These are phyloP conservation scores for Calocybe gangraenosa DNA, from an alignment of 768 basidiomycete species.

Conservation along the genomic window DNA sequence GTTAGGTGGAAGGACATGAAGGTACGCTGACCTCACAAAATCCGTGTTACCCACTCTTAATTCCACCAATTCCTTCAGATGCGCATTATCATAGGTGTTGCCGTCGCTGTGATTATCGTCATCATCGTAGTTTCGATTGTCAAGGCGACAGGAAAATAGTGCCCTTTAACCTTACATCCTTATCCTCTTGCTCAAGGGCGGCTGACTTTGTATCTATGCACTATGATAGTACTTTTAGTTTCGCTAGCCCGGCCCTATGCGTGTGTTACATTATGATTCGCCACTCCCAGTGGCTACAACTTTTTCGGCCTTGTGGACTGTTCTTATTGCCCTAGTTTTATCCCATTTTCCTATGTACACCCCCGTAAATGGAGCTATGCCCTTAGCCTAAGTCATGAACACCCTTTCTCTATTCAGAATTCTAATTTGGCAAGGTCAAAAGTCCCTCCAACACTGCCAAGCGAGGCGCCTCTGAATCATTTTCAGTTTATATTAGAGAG, in stretches of 20 bases:
- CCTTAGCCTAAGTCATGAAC: too few species aligned
- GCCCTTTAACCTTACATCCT: constrained; percentile 2
- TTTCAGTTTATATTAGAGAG: too few species aligned
- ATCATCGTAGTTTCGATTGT: constrained; percentile 96
- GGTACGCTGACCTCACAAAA: constrained; percentile 41
- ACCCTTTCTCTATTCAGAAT: too few species aligned
- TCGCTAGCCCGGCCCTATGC: constrained; percentile 1
- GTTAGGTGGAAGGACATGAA: constrained; percentile 98
- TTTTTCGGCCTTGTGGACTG: constrained; percentile 4
- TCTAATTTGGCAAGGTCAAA: too few species aligned
- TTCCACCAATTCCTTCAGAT: constrained; percentile 47
- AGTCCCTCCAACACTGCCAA: too few species aligned
- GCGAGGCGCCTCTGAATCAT: too few species aligned
- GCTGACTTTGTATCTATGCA: constrained; percentile 40
- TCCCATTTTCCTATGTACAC: constrained; percentile 5
- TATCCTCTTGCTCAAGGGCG: constrained; percentile 15
- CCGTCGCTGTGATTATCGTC: constrained; percentile 84
- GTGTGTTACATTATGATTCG: constrained; percentile 9
- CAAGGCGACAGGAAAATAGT: constrained; percentile 66
- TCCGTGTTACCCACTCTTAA: background rate
- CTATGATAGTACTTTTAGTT: constrained; percentile 15
- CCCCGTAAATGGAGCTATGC: constrained; percentile 6
- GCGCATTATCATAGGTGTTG: constrained; percentile 93
- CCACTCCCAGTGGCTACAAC: background rate
- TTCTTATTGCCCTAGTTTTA: constrained; percentile 11